These are phyloP conservation scores for Dactylellina drechsleri DNA, from an alignment of 2,329 filamentous ascomycete genomes.

Conservation along the genomic window DNA sequence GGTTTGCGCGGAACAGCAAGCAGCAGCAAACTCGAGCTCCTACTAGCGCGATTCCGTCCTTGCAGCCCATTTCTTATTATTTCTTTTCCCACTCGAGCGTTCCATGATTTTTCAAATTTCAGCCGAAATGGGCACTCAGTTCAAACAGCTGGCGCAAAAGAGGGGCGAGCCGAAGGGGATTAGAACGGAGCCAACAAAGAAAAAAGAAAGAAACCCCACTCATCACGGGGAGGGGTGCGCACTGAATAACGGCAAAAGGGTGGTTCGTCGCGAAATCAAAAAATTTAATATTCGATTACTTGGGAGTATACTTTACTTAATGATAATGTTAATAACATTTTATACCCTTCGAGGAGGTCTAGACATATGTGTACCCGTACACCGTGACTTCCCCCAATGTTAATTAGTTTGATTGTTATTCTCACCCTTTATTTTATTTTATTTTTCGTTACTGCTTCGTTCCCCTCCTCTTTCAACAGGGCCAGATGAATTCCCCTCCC, in stretches of 20 bases:
- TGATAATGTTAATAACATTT: conserved; percentile 53
- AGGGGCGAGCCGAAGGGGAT: conserved; percentile 24
- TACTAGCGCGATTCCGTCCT: conserved; percentile 23
- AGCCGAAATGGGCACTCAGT: conserved; percentile 44
- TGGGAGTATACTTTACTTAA: conserved; percentile 12
- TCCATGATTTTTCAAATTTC: conserved; percentile 25
- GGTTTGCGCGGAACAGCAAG: conserved; percentile 5
- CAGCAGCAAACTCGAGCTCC: conserved; percentile 23
- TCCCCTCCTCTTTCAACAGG: conserved; percentile 28
- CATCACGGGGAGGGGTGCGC: conserved; percentile 2
- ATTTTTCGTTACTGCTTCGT: conserved; percentile 19
- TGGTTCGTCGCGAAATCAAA: conserved; percentile 41
- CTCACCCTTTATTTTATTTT: conserved; percentile 42
- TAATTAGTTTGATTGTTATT: conserved; percentile 53
- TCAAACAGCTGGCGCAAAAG: conserved; percentile 47
- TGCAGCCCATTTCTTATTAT: not conserved
- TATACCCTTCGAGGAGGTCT: conserved; percentile 25
- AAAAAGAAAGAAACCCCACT: conserved; percentile 45
- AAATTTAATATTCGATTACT: conserved; percentile 44
- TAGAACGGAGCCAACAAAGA: conserved; percentile 14
- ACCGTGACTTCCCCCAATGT: conserved; percentile 47
- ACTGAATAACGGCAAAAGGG: conserved; percentile 41
- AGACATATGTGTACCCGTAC: conserved; percentile 28
- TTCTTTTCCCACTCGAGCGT: conserved; percentile 22
- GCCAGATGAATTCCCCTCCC: conserved; percentile 29